Conservation (phyloP, 768 basidiomycete species). For the Leccinum barrowsii region DNA sequence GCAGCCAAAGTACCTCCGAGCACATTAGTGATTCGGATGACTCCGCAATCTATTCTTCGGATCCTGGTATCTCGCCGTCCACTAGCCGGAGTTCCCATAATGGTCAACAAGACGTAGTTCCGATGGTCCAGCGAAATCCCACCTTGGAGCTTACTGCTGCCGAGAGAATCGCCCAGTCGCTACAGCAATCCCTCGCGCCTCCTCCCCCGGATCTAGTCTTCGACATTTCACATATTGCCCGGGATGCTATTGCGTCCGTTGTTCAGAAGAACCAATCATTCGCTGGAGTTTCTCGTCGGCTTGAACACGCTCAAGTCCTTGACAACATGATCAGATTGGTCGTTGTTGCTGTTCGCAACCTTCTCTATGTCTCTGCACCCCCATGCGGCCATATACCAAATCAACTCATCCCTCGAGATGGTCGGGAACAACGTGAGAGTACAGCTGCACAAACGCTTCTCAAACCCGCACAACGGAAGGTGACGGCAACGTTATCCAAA, state of each 20-base stretch:
- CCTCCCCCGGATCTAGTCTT: constrained; percentile 55
- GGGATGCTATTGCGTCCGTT: constrained; percentile 59
- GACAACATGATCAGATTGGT: constrained; percentile 60
- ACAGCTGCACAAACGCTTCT: constrained; percentile 54
- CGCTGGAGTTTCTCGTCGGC: constrained; percentile 39
- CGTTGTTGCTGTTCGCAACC: constrained; percentile 71
- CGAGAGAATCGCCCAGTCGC: constrained; percentile 61
- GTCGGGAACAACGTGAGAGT: constrained; percentile 41
- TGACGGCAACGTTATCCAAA: constrained; percentile 86
- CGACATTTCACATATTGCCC: constrained; percentile 57
- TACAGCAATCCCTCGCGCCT: constrained; percentile 59
- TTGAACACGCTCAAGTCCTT: constrained; percentile 56
- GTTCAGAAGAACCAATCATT: constrained; percentile 54
- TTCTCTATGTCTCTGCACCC: constrained; percentile 65
- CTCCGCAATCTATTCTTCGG: constrained; percentile 49
- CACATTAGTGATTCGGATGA: constrained; percentile 75
- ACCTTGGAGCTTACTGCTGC: constrained; percentile 55
- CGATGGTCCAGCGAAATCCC: constrained; percentile 16
- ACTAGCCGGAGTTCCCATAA: constrained; percentile 32
- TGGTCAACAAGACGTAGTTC: constrained; percentile 20
- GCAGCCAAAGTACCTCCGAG: constrained; percentile 32
- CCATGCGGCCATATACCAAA: constrained; percentile 59
- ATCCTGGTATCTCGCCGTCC: constrained; percentile 29
- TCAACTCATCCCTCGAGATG: constrained; percentile 48
- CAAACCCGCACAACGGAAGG: constrained; percentile 79